These are phyloP conservation scores for Byssothecium circinans DNA, from an alignment of 2,329 filamentous ascomycete species.

Conservation along the genomic window DNA sequence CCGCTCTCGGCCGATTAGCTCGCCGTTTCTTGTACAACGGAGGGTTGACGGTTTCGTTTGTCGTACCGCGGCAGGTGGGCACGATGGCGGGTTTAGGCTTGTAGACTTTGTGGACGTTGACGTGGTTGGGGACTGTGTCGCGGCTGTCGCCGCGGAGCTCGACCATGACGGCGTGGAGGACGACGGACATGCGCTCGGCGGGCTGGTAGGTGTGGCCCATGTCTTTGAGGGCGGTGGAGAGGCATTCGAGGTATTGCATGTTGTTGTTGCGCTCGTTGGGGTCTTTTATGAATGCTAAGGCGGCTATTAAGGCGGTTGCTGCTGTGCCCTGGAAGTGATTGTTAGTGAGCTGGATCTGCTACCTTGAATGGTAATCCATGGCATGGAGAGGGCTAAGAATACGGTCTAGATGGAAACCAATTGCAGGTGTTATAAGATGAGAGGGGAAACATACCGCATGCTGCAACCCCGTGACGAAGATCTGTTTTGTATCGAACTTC, in stretches of 20 bases:
- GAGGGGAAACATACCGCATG: constrained; percentile 46
- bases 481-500: constrained; percentile 55
- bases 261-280: constrained; percentile 43
- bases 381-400: not conserved
- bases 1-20: constrained; percentile 25
- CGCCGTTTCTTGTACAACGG: constrained; percentile 37
- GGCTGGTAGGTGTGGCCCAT: constrained; percentile 59
- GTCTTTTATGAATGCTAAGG: constrained; percentile 45
- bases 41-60: constrained; percentile 19
- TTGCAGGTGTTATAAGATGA: not conserved
- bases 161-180: constrained; percentile 56
- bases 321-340: constrained; percentile 49
- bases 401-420: not conserved
- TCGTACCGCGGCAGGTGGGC: constrained; percentile 33
- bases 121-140: constrained; percentile 8
- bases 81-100: constrained; percentile 30
- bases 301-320: constrained; percentile 57
- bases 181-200: constrained; percentile 56
- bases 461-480: constrained; percentile 55
- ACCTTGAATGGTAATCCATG: not conserved
- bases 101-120: constrained; percentile 24
- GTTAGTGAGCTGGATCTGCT: not conserved
- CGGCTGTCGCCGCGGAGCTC: constrained; percentile 45
- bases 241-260: constrained; percentile 57
- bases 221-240: constrained; percentile 55